Conservation (phyloP, 176 grass and related monocot species). For the Avena sativa region DNA sequence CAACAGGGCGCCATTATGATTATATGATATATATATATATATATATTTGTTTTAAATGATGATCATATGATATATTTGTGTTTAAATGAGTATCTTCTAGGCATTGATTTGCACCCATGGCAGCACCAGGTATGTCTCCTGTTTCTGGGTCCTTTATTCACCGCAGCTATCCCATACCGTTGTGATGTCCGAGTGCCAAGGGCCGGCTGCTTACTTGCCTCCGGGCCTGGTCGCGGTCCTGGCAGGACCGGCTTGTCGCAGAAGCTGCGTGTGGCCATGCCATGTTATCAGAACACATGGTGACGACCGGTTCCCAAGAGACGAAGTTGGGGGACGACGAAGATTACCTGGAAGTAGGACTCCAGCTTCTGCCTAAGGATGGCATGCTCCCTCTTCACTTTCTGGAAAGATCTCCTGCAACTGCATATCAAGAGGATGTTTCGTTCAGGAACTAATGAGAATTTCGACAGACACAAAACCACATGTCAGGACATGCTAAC, state of each 20-base stretch:
- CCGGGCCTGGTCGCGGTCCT: slow-evolving; percentile 49
- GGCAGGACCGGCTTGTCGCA: slow-evolving; percentile 61
- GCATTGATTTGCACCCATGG: not conserved
- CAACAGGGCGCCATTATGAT: not conserved
- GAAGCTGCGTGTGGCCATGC: slow-evolving; percentile 49
- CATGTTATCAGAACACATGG: not conserved
- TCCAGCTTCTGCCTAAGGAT: slow-evolving; percentile 73
- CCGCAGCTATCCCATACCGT: not conserved
- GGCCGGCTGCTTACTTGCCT: not conserved
- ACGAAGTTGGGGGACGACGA: not conserved
- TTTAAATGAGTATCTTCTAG: not conserved
- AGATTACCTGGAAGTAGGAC: slow-evolving; percentile 86
- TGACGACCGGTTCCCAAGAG: not conserved
- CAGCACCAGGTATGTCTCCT: slow-evolving; percentile 4
- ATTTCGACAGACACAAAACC: not conserved
- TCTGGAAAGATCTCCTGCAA: slow-evolving; percentile 76
- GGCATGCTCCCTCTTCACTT: slow-evolving; percentile 77
- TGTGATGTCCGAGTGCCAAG: not conserved
- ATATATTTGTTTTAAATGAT: not conserved
- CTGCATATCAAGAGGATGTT: slow-evolving; percentile 43
- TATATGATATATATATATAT: too few relatives aligned
- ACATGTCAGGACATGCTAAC: not conserved
- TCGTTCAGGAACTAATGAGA: not conserved
- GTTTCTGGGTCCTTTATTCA: not conserved
- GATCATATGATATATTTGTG: not conserved